phyloP scores from a whole-genome alignment of 2,329 filamentous ascomycete species.

The Aspergillus terreus region DNA sequence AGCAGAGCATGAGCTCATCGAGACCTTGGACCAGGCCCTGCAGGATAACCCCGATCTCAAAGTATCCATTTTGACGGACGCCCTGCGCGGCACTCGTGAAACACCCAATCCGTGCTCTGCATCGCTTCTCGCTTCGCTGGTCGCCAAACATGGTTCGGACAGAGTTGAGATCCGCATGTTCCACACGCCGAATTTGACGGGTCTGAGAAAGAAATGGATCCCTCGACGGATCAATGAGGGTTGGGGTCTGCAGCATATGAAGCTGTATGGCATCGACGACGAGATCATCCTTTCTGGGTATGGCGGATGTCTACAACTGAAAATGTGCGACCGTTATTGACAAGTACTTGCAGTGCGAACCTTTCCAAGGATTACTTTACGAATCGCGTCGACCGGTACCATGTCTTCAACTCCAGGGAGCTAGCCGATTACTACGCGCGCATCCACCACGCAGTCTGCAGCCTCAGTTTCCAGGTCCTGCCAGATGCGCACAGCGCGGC shows the following conservation, averaged over 20 bases:
- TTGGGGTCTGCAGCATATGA: conserved; percentile 99
- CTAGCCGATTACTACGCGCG: conserved; percentile 78
- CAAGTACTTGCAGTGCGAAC: conserved; percentile 60
- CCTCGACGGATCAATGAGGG: conserved; percentile 94
- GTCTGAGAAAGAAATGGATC: conserved; percentile 75
- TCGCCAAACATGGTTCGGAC: conserved; percentile 75
- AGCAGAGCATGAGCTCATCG: conserved; percentile 82
- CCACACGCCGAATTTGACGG: conserved; percentile 92
- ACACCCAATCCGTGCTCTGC: conserved; percentile 81
- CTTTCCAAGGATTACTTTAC: conserved; percentile 93
- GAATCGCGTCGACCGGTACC: conserved; percentile 90
- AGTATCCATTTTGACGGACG: conserved; percentile 88
- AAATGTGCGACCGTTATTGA: conserved; percentile 5
- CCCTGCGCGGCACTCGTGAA: conserved; percentile 85
- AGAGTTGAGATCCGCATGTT: conserved; percentile 95
- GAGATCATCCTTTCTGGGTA: conserved; percentile 92
- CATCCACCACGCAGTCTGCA: conserved; percentile 73
- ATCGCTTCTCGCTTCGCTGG: conserved; percentile 78
- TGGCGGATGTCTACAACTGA: conserved; percentile 14
- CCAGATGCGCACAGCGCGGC: conserved; percentile 47
- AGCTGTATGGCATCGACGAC: conserved; percentile 92
- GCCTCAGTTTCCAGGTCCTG: conserved; percentile 74
- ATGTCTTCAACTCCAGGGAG: conserved; percentile 75
- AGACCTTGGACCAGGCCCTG: conserved; percentile 71
- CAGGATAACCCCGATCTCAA: conserved; percentile 69